These are phyloP conservation scores for Lomentospora prolificans DNA, from an alignment of 2,329 filamentous ascomycete genomes.

Conservation along the genomic window DNA sequence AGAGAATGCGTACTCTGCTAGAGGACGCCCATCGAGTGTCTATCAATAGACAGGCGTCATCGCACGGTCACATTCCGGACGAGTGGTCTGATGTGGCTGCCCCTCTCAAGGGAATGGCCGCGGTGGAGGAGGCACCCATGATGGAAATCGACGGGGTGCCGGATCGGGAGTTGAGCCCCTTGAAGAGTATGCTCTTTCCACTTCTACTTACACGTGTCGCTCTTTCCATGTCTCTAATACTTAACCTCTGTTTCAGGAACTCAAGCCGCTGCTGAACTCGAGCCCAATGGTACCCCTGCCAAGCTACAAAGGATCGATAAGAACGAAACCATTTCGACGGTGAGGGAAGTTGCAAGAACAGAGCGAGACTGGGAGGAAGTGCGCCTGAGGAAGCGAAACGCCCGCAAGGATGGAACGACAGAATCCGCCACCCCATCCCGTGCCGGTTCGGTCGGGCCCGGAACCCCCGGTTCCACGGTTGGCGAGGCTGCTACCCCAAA, in stretches of 20 bases:
- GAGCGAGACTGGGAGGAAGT: slow-evolving; percentile 67
- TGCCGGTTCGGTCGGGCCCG: slow-evolving; percentile 42
- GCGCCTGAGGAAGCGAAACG: slow-evolving; percentile 56
- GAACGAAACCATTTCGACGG: slow-evolving; percentile 35
- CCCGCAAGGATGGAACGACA: slow-evolving; percentile 47
- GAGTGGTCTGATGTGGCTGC: slow-evolving; percentile 67
- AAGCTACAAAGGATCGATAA: slow-evolving; percentile 40
- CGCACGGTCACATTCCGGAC: slow-evolving; percentile 67
- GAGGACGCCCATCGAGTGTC: slow-evolving; percentile 68
- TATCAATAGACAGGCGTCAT: slow-evolving; percentile 62
- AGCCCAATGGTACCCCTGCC: slow-evolving; percentile 29
- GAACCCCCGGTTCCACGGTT: slow-evolving; percentile 13
- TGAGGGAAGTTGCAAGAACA: slow-evolving; percentile 53
- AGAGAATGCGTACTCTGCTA: slow-evolving; percentile 64
- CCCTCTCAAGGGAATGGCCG: slow-evolving; percentile 32
- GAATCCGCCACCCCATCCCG: slow-evolving; percentile 41
- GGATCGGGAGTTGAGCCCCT: slow-evolving; percentile 42
- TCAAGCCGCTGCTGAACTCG: slow-evolving; percentile 9
- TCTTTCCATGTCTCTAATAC: neutral
- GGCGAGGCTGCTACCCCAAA: slow-evolving; percentile 15
- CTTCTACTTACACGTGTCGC: neutral
- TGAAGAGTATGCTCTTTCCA: slow-evolving; percentile 47
- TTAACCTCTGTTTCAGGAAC: slow-evolving; percentile 12
- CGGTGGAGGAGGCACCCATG: slow-evolving; percentile 15
- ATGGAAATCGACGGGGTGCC: slow-evolving; percentile 35